Evolutionary conservation across 2,329 filamentous ascomycete species (phyloP).

Genomic region (Clarireedia monteithiana): DNA sequence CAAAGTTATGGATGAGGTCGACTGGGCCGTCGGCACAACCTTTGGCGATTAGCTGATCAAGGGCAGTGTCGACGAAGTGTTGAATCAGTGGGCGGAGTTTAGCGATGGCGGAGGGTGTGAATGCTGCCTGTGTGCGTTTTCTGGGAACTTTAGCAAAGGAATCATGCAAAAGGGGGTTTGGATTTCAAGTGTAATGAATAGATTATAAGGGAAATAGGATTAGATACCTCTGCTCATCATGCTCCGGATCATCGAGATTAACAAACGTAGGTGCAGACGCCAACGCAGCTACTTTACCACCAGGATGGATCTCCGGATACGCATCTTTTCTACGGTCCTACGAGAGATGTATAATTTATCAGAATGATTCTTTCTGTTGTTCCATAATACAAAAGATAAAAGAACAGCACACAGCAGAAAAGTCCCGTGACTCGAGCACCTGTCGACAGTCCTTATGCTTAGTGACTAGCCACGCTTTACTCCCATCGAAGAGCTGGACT

Average conservation of each 20-base stretch:
- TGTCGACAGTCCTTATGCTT: constrained; percentile 40
- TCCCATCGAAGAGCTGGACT: constrained; percentile 41
- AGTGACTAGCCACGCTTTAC: constrained; percentile 38
- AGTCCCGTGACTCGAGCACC: constrained; percentile 37
- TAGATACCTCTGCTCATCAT: constrained; percentile 36
- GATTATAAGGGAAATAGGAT: neutral
- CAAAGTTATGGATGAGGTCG: constrained; percentile 40
- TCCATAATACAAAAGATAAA: neutral
- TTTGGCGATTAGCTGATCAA: constrained; percentile 34
- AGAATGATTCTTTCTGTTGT: neutral
- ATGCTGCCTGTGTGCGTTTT: constrained; percentile 34
- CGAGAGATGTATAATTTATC: neutral
- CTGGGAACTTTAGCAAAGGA: neutral
- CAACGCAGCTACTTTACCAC: constrained; percentile 41
- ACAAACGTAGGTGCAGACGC: constrained; percentile 40
- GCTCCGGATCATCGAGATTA: constrained; percentile 42
- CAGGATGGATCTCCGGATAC: constrained; percentile 40
- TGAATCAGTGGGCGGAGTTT: constrained; percentile 38
- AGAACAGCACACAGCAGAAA: constrained; percentile 32
- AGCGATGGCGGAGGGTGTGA: constrained; percentile 33
- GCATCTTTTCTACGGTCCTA: constrained; percentile 35
- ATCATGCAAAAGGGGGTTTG: too few species aligned
- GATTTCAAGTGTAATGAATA: neutral
- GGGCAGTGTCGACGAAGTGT: constrained; percentile 36
- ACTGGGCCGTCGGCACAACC: constrained; percentile 32